Conservation (phyloP, 805 yeast genomes). For the Candida caryicola region DNA sequence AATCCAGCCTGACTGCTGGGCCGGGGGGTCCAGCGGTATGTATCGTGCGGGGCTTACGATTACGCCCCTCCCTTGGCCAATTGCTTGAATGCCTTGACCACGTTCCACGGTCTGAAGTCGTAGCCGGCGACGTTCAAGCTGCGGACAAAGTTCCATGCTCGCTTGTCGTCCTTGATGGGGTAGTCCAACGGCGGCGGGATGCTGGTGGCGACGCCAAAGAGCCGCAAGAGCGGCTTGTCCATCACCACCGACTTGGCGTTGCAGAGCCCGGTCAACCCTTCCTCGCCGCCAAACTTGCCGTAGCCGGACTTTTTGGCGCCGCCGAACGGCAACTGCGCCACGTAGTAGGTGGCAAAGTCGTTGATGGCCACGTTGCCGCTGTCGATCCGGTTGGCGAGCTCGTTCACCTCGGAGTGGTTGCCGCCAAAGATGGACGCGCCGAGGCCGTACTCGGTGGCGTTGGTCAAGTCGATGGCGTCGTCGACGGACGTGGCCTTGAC, state of each 20-base stretch:
- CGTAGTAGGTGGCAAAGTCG: slow-evolving; percentile 95
- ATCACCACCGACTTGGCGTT: slow-evolving; percentile 82
- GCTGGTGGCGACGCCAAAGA: slow-evolving; percentile 59
- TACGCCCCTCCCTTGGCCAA: slow-evolving; percentile 33
- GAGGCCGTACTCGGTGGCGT: slow-evolving; percentile 81
- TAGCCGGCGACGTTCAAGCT: slow-evolving; percentile 84
- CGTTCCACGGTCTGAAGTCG: slow-evolving; percentile 69
- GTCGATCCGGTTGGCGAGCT: slow-evolving; percentile 60
- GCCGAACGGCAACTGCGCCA: slow-evolving; percentile 96
- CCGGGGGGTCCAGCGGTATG: no score
- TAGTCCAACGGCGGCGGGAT: slow-evolving; percentile 91
- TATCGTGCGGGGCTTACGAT: no score
- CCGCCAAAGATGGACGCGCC: slow-evolving; percentile 90
- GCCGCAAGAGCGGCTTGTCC: slow-evolving; percentile 68
- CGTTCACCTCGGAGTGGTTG: slow-evolving; percentile 53
- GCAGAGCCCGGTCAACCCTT: slow-evolving; percentile 90
- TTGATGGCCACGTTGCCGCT: slow-evolving; percentile 95
- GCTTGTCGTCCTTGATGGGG: slow-evolving; percentile 76
- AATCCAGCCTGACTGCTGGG: no score
- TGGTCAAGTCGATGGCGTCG: slow-evolving; percentile 75
- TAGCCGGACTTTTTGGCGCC: slow-evolving; percentile 92
- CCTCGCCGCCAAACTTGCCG: slow-evolving; percentile 98
- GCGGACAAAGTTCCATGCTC: slow-evolving; percentile 86
- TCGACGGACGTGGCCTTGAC: slow-evolving; percentile 66
- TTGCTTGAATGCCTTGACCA: slow-evolving; percentile 36